Conservation (phyloP, 2,329 filamentous ascomycete species). For the Verticillium tricorpus region DNA sequence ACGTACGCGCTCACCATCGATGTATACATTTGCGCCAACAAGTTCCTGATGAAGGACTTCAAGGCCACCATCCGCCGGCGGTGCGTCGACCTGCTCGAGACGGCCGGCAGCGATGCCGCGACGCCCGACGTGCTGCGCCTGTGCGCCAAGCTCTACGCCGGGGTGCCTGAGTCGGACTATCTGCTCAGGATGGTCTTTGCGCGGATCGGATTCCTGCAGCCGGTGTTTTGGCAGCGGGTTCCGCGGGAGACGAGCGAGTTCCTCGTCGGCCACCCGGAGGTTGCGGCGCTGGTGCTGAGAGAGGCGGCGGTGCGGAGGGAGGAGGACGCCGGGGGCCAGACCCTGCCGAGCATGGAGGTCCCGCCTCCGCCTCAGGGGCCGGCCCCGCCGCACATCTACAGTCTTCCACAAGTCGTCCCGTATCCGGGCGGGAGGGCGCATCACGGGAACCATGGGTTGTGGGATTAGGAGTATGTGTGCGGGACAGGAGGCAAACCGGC, state of each 20-base stretch:
- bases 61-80: conserved; percentile 34
- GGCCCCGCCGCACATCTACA: background rate
- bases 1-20: conserved; percentile 42
- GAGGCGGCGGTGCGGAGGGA: conserved; percentile 41
- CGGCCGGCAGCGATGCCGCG: conserved; percentile 35
- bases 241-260: conserved; percentile 37
- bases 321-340: conserved; percentile 26
- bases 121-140: conserved; percentile 37
- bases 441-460: no score
- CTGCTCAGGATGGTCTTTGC: conserved; percentile 45
- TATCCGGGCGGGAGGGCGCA: no score
- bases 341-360: conserved; percentile 40
- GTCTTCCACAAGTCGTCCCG: no score
- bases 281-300: conserved; percentile 39
- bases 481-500: no score
- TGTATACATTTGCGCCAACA: conserved; percentile 44
- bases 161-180: conserved; percentile 36
- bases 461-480: no score
- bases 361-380: background rate
- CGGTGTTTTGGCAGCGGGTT: conserved; percentile 35
- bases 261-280: conserved; percentile 37
- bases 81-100: conserved; percentile 41
- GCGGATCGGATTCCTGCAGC: conserved; percentile 42
- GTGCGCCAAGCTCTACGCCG: conserved; percentile 36
- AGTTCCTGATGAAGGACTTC: conserved; percentile 42